Base-by-base conservation (phyloP, 2,329 filamentous ascomycete genomes). In the Exophiala xenobiotica region DNA sequence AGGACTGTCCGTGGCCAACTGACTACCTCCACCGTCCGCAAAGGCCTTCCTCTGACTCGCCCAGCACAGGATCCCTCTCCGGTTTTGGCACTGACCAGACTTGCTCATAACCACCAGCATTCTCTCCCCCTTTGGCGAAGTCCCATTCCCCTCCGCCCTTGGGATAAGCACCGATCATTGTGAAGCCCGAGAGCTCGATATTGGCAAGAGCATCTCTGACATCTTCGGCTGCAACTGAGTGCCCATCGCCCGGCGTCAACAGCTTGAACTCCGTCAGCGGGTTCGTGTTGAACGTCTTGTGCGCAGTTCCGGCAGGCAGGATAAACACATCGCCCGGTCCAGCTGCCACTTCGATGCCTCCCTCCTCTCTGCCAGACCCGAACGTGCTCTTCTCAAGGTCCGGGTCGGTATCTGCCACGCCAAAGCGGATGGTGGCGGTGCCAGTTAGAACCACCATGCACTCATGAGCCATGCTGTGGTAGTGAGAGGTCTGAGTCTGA, bases 161-260 rank as follows among this genome's bases (percentile, higher is more conserved):
- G 2, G 77, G 77, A 67, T 83, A 83, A 3, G 77, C 78, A 0
- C 80, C 80, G 64, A 82, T 74, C 78, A 81, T 81, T 45, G 73
- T 77, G 56, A 79, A 81, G 0, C 76, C 76, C 1, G 63, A 56
- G 3, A 77, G 48, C 48, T 68, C 40, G 1, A 76, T 58, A 1
- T 58, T 56, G 4, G 60, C 62, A 51, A 79, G 61, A 16, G 67
- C 69, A 14, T 63, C 60, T 42, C 64, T 60, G 35, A 61, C 60
- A 51, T 72, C 66, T 1, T 65, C 62, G 0, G 62, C 63, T 18
- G 65, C 61, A 35, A 71, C 65, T 8, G 62, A 64, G 56, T 70
- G 68, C 1, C 65, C 70, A 23, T 71, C 65, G 0, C 75, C 74
- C 0, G 78, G 77, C 26, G 73, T 73, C 46, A 78, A 54, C 18